Base-by-base conservation (phyloP, 177 flowering plant species). In the Tripterygium wilfordii region DNA sequence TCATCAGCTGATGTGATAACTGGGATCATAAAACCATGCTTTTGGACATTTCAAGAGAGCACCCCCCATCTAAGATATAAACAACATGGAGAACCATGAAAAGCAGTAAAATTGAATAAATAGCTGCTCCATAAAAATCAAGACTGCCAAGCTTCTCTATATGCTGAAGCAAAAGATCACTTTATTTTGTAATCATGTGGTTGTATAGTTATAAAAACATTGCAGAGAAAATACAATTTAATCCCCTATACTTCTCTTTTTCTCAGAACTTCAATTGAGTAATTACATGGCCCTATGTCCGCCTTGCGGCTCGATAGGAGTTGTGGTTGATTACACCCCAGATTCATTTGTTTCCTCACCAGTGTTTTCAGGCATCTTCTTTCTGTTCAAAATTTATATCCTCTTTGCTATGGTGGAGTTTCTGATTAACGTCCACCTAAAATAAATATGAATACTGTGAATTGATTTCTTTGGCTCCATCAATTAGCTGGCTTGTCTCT, bases 291-390 rank as follows among this genome's bases (percentile, higher is more conserved):
- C 61, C 81, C 78, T 60, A 67, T 64, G 72, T 54, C 46, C 30
- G 67, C 88, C 88, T 88, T 85, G 59, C 83, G 83, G 88, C 71
- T 76, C 68, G 86, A 73, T 58, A 62, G 74, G 75, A 57, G 49
- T 64, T 58, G 62, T 50, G 61, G 52, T 59, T 33, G 39, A 21
- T 31, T 23, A 57, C 56, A 48, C 62, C 51, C n/a, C 47, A 17
- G 17, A 30, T 22, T 51, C 45, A 19, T 38, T 32, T 44, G 41
- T 47, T 54, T 47, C 18, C 40, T 43, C 24, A 14, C 8, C 25
- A 60, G 25, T 47, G 47, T n/a, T 48, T 22, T 45, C 62, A 42
- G 38, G 24, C 38, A 36, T 62, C 50, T 42, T 47, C 42, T 62
- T 48, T 60, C 33, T 64, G 54, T 46, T 60, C 51, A 68, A 71